Base-by-base conservation (phyloP, 441 rosid species). In the Euphorbia celastroides region DNA sequence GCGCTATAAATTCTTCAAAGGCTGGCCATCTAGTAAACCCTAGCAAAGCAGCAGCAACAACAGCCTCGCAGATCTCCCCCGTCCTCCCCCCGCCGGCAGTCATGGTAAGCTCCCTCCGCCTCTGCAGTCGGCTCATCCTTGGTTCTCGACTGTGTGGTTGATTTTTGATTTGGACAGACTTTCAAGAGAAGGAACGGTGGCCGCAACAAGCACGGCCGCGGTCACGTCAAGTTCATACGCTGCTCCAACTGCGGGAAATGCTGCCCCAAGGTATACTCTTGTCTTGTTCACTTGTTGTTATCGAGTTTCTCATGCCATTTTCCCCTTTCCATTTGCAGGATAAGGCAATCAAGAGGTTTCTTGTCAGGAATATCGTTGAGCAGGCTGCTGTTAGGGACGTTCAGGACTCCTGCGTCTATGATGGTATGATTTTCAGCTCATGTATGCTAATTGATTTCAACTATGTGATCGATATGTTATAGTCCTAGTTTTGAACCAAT, bases 221-320 rank as follows among this genome's bases (percentile, higher is more conserved):
- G 97, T 13, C 99, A 94, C 38, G 90, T 84, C 68, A 94, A 92
- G 66, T 86, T 88, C 69, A 87, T 92, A 32, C 91, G 99, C 67
- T 94, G 99, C 75, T 92, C 99, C 71, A 92, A 94, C 81, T 94
- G 99, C 64, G 98, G 94, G 10, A 94, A 94, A 34, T 89, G 97
- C 78, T 94, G 97, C 68, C 97, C 98, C 0, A 93, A 93, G 89
- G 99, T 88, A 66, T 38, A n/a, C 48, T 38, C 12, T 3, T 38
- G 9, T 34, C 38, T 34, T 44, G 17, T 44, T 44, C 8, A 44
- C 8, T 44, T 44, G 2, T 17, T 44, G 17, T 2, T 34, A 3
- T 34, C 38, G 38, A 16, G 44, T 3, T 38, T 38, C 23, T 38
- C 11, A 38, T 38, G 12, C 12, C 13, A 38, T 38, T 38, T 38